Base-by-base conservation (phyloP, 108 stramenopile genomes). In the Nannochloropsis gaditana region DNA sequence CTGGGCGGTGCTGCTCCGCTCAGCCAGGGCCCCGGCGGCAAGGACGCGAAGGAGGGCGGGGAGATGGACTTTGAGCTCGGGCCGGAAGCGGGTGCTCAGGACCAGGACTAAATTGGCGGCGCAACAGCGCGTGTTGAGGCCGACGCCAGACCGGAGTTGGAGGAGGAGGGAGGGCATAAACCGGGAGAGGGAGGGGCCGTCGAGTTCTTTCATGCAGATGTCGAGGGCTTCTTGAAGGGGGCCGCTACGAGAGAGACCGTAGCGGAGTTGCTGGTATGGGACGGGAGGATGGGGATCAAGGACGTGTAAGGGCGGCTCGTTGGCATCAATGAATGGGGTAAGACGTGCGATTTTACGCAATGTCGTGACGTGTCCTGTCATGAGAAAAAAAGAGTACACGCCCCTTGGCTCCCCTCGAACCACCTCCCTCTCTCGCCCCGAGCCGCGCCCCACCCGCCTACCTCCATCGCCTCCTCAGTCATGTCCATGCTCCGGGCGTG, bases 221-320 rank as follows among this genome's bases (percentile, higher is more conserved):
- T 89, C 88, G 44, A 89, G 83, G 11, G 88, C 88, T 79, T 85
- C 88, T 10, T 89, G 88, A 10, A 89, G 83, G 42, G 88, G 88
- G n/a, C 88, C 88, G 21, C 80, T 43, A 15, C 88, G 85, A 2
- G 88, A 85, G 41, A 83, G 85, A 21, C 82, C 80, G 47, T 85
- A 82, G 41, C 88, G 83, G 21, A 89, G 83, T 21, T 85, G 82
- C 85, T 73, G 59, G 31, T 1, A 31, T n/a, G 59, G 59, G n/a
- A n/a, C 4, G n/a, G 59, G 8, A 73, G 59, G 59, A n/a, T 15
- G n/a, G 8, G 59, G 59, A 3, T 15, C 3, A 8, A 73, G 59
- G 59, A n/a, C 19, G 31, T 31, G 31, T 31, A 31, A 31, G 31
- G 31, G 31, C 31, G 31, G 31, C 31, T 31, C 31, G 31, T 31